A percentile compares a stretch with the other conserved stretches of the same genome.
phyloP scores from a whole-genome alignment of 352 stramenopile species.

The Thalassiosira mediterranea region DNA sequence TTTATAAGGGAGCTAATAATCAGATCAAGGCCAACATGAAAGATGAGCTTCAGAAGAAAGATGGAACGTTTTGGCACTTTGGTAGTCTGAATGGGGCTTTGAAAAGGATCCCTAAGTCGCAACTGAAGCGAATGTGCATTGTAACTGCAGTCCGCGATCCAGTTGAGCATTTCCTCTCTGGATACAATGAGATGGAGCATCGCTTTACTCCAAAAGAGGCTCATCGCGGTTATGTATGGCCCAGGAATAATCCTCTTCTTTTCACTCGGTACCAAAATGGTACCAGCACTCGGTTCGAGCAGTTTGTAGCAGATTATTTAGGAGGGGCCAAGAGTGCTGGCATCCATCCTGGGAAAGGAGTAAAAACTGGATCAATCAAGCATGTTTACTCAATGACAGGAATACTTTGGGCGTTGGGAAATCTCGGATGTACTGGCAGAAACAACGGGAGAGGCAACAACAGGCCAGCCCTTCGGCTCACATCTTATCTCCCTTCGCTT shows the following conservation, averaged over 20 bases:
- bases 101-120: not conserved
- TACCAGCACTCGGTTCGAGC: slow-evolving; percentile 35
- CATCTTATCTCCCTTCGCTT: slow-evolving; percentile 22
- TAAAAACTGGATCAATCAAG: no score
- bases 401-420: slow-evolving; percentile 10
- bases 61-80: not conserved
- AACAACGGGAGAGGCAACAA: no score
- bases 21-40: slow-evolving; percentile 19
- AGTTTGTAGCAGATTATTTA: slow-evolving; percentile 50
- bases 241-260: no score
- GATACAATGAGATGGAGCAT: slow-evolving; percentile 53
- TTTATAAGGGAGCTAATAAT: slow-evolving; percentile 44
- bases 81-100: no score
- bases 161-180: slow-evolving; percentile 54
- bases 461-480: not conserved
- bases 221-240: no score
- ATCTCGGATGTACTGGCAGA: no score
- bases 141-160: slow-evolving; percentile 54
- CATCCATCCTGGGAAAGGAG: no score
- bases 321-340: no score
- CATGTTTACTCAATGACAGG: slow-evolving; percentile 32
- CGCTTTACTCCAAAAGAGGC: slow-evolving; percentile 9
- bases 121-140: slow-evolving; percentile 26
- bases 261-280: slow-evolving; percentile 6
- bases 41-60: not conserved